Percentiles rank a stretch among this genome's conserved stretches.
These are phyloP conservation scores for Aspergillus intermedius DNA, from an alignment of 2,329 filamentous ascomycete genomes.

Conservation along the genomic window DNA sequence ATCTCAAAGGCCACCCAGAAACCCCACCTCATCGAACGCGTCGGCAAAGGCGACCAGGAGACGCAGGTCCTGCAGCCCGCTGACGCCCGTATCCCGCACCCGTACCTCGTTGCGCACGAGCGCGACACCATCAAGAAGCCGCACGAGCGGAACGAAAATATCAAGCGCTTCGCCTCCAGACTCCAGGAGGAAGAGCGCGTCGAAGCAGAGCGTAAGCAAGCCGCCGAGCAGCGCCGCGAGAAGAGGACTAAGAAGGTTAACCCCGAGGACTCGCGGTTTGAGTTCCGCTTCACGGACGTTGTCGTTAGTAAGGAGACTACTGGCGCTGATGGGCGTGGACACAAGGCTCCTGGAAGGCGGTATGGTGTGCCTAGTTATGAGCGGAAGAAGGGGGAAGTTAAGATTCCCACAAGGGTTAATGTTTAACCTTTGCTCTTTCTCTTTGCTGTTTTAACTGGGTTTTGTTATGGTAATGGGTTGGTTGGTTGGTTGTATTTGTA, in stretches of 20 bases:
- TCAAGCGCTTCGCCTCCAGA: slow-evolving; percentile 39
- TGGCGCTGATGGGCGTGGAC: slow-evolving; percentile 49
- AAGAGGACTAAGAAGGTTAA: slow-evolving; percentile 38
- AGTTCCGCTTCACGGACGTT: slow-evolving; percentile 54
- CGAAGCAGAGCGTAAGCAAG: slow-evolving; percentile 33
- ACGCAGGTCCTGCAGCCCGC: slow-evolving; percentile 53
- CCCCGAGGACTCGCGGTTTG: slow-evolving; percentile 47
- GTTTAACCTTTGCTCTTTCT: slow-evolving; percentile 23
- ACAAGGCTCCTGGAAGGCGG: slow-evolving; percentile 50
- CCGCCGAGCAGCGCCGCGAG: slow-evolving; percentile 38
- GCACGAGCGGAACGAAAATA: slow-evolving; percentile 25
- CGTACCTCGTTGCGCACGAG: slow-evolving; percentile 49
- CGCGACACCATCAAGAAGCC: slow-evolving; percentile 37
- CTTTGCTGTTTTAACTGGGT: slow-evolving; percentile 1
- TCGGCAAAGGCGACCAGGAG: slow-evolving; percentile 37
- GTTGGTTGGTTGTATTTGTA: slow-evolving; percentile 34
- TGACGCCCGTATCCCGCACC: slow-evolving; percentile 58
- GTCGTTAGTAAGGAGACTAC: slow-evolving; percentile 49
- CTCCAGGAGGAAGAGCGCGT: slow-evolving; percentile 35
- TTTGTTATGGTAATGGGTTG: slow-evolving; percentile 33
- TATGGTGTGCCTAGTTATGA: slow-evolving; percentile 59
- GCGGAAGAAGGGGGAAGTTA: slow-evolving; percentile 56
- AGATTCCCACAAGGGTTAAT: slow-evolving; percentile 57
- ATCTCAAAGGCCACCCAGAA: slow-evolving; percentile 23
- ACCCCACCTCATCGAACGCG: slow-evolving; percentile 31